Base-by-base conservation (phyloP, 2,329 filamentous ascomycete species). In the Penicillium sp. region DNA sequence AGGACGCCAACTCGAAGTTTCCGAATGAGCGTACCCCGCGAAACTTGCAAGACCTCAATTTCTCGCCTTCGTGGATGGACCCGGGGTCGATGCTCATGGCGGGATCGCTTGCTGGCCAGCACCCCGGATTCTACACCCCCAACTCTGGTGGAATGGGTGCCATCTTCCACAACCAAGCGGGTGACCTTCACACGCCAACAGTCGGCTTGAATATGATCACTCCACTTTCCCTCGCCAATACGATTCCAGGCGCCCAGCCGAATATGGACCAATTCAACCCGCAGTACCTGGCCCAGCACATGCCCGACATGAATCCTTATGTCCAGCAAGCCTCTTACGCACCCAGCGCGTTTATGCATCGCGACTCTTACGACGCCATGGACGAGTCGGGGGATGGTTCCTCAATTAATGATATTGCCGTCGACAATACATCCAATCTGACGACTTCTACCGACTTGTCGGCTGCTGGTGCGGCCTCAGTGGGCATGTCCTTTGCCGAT, bases 11-110 rank as follows among this genome's bases (percentile, higher is more conserved):
- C 41, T 67, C 79, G 49, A 87, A 87, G 63, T 86, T 93, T 4
- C 29, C 47, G 66, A 80, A 86, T 58, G 88, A 95, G 59, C 84
- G 86, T 14, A 94, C 87, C 3, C 87, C 88, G 4, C 80, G 86
- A 62, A 85, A 83, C 13, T 79, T 84, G 28, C 82, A 85, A 57
- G 89, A 96, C 54, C 93, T 90, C 83, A 80, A 86, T 51, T 89
- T 95, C 59, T 94, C 90, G 2, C 88, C 90, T 3, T 93, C 89
- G 15, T 74, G 94, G 41, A 78, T 97, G 60, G 91, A 97, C 60
- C 82, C 88, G 13, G 88, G 84, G 63, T 86, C 87, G 19, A 87
- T 87, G 63, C 80, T 81, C 16, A 96, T 95, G 67, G 77, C 81
- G 44, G n/a, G n/a, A n/a, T 76, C 77, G 40, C 91, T 94, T 59